These are phyloP conservation scores for Globisporangium echinulatum DNA, from an alignment of 352 stramenopile genomes.

Conservation along the genomic window DNA sequence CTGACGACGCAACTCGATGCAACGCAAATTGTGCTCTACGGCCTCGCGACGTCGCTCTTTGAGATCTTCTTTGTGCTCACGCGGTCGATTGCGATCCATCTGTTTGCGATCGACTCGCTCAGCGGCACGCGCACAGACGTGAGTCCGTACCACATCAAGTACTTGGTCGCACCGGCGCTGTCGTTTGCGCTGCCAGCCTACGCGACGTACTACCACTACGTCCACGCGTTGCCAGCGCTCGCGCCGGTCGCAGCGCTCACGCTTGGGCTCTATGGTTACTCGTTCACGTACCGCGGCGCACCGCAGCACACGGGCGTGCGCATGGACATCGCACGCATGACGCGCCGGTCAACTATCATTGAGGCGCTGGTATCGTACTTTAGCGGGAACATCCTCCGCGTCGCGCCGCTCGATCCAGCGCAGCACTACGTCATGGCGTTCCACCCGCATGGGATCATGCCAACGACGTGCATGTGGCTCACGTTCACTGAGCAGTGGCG, in stretches of 20 bases:
- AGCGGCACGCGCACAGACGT: slow-evolving; percentile 39
- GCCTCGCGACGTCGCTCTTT: slow-evolving; percentile 20
- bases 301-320: slow-evolving; percentile 58
- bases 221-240: slow-evolving; percentile 34
- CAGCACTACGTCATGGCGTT: slow-evolving; percentile 73
- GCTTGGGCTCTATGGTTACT: slow-evolving; percentile 67
- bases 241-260: slow-evolving; percentile 37
- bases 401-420: slow-evolving; percentile 41
- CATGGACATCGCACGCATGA: slow-evolving; percentile 38
- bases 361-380: slow-evolving; percentile 65
- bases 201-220: slow-evolving; percentile 45
- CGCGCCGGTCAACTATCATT: slow-evolving; percentile 34
- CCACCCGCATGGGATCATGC: slow-evolving; percentile 77
- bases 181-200: slow-evolving; percentile 34
- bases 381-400: slow-evolving; percentile 47
- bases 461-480: slow-evolving; percentile 73
- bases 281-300: slow-evolving; percentile 57
- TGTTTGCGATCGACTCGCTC: slow-evolving; percentile 54
- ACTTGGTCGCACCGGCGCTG: slow-evolving; percentile 35
- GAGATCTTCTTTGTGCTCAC: slow-evolving; percentile 57
- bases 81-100: slow-evolving; percentile 44
- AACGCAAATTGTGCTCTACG: slow-evolving; percentile 35
- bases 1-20: slow-evolving; percentile 34
- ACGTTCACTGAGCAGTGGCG: slow-evolving; percentile 67
- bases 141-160: slow-evolving; percentile 50